A percentile compares a stretch with the other conserved stretches of the same genome.
These are phyloP conservation scores for Leccinum pallidistipes DNA, from an alignment of 1,284 basidiomycete genomes.

Conservation along the genomic window DNA sequence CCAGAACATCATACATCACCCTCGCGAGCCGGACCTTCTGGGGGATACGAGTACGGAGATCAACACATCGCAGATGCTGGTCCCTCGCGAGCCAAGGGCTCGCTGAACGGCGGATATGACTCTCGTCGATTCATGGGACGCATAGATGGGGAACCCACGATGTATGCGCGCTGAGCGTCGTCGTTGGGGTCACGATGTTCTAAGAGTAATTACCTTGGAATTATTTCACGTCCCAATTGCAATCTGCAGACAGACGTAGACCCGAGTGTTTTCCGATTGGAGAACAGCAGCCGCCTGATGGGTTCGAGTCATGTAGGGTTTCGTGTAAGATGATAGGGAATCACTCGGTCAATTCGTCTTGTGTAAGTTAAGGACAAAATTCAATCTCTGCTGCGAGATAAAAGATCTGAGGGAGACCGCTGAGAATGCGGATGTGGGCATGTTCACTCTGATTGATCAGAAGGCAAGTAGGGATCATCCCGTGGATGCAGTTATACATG, in stretches of 20 bases:
- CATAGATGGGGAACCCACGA: not conserved
- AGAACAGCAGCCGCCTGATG: not conserved
- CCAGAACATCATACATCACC: not conserved
- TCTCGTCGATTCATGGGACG: not conserved
- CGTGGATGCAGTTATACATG: not conserved
- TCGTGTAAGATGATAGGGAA: not conserved
- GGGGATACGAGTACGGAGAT: not conserved
- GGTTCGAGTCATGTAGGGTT: not conserved
- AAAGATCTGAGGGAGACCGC: not conserved
- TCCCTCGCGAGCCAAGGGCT: constrained; percentile 2
- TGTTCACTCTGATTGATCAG: not conserved
- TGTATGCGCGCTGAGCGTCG: not conserved
- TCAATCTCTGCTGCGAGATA: not conserved
- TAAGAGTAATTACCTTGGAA: not conserved
- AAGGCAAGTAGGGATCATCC: not conserved
- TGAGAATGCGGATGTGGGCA: not conserved
- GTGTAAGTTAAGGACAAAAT: not conserved
- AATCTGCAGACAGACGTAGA: not conserved
- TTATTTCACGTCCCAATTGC: not conserved
- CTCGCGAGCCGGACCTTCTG: not conserved
- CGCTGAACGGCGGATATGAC: not conserved
- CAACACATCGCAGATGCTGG: not conserved
- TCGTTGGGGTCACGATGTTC: not conserved
- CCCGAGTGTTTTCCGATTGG: not conserved
- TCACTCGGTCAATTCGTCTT: not conserved